Base-by-base conservation (phyloP, 768 basidiomycete genomes). In the Kwoniella bestiolae region DNA sequence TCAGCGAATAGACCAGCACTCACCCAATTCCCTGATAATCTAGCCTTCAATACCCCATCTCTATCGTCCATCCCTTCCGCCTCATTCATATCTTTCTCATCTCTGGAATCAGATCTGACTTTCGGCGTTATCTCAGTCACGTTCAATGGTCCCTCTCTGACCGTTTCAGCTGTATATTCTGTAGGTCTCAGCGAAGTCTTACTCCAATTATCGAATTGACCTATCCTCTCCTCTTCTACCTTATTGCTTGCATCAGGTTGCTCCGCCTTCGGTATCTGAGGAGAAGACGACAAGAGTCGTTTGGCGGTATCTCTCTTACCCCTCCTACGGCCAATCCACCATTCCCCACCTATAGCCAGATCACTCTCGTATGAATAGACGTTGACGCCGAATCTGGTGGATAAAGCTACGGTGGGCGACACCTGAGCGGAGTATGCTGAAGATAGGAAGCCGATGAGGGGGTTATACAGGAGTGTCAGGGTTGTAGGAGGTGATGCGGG, bases 311-410 rank as follows among this genome's bases (percentile, higher is more conserved):
- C 62, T 56, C 75, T 41, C 81, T 77, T 75, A 32, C 82, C 56
- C 59, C 68, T 44, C 60, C 78, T 73, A 25, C 88, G 86, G 23
- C 92, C 86, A 77, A 93, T 86, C 93, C 92, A 96, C 92, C 92
- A 96, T 79, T 97, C 94, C 1, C 91, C 90, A 2, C 95, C 95
- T 83, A 97, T 86, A 9, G 91, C 90, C 90, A 94, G 90, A 79
- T 97, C 94, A 80, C 92, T 94, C 71, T 95, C 92, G 80, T 93
- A 97, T 81, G 91, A 94, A 79, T 97, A 96, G 28, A 94, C 87
- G 75, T 98, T 98, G 82, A 97, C 93, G 78, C 97, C 93, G 77
- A 94, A 98, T 31, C 80, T 87, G 0, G 92, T 90, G 55, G 91
- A 91, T 21, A 98, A 79, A 0, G 92, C 88, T 45, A 97, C 86